Conservation (phyloP, 1,284 basidiomycete genomes). For the Kalmanozyma brasiliensis region DNA sequence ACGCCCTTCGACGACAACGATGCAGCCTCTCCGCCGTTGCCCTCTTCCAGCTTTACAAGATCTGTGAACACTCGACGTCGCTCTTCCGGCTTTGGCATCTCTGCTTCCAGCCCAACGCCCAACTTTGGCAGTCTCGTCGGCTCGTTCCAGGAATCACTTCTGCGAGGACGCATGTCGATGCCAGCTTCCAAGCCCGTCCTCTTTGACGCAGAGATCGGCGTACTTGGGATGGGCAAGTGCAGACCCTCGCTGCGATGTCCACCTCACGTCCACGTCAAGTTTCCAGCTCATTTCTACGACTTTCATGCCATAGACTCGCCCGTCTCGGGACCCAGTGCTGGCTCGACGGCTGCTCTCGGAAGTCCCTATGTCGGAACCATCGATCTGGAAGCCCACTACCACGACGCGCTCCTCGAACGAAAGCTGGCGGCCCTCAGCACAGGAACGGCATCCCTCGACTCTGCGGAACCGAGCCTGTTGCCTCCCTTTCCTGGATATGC, state of each 20-base stretch:
- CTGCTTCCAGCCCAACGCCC: slow-evolving; percentile 29
- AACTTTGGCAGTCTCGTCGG: slow-evolving; percentile 64
- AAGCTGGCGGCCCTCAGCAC: slow-evolving; percentile 8
- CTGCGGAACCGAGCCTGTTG: slow-evolving; percentile 11
- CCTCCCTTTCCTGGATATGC: slow-evolving; percentile 70
- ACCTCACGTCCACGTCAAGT: slow-evolving; percentile 64
- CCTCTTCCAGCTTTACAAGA: slow-evolving; percentile 24
- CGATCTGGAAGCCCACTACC: slow-evolving; percentile 67
- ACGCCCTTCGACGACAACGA: slow-evolving; percentile 4
- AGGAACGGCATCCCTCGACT: not conserved
- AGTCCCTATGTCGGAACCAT: slow-evolving; percentile 69
- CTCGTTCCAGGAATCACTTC: slow-evolving; percentile 68
- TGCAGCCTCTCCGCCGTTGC: slow-evolving; percentile 22
- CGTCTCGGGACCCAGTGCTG: slow-evolving; percentile 6
- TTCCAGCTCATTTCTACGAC: slow-evolving; percentile 67
- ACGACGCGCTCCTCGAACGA: slow-evolving; percentile 21
- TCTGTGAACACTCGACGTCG: slow-evolving; percentile 34
- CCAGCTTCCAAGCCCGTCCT: slow-evolving; percentile 62
- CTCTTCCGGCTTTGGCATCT: slow-evolving; percentile 27
- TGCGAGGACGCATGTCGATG: slow-evolving; percentile 67
- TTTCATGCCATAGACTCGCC: slow-evolving; percentile 33
- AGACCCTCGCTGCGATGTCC: slow-evolving; percentile 62
- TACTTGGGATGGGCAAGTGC: slow-evolving; percentile 58
- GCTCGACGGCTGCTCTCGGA: slow-evolving; percentile 36
- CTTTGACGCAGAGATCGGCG: slow-evolving; percentile 68